These are phyloP conservation scores for Magnaporthiopsis rhizophila DNA, from an alignment of 2,329 filamentous ascomycete species.

Conservation along the genomic window DNA sequence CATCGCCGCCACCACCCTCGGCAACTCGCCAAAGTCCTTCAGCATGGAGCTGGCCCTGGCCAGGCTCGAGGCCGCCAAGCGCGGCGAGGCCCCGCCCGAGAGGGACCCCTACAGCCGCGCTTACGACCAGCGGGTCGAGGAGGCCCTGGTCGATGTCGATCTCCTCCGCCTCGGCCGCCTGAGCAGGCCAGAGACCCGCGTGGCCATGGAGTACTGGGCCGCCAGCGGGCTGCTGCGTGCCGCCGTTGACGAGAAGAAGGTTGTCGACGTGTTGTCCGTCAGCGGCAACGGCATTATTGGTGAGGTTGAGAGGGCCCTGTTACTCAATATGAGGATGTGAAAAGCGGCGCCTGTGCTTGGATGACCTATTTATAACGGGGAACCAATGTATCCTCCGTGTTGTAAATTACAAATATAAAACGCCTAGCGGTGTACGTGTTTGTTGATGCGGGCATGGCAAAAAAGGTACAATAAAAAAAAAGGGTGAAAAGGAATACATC, in stretches of 20 bases:
- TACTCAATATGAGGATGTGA: constrained; percentile 41
- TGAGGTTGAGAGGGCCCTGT: constrained; percentile 66
- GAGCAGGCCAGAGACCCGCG: constrained; percentile 64
- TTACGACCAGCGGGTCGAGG: constrained; percentile 51
- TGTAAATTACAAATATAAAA: not conserved
- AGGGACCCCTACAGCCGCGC: constrained; percentile 45
- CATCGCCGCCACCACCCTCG: constrained; percentile 64
- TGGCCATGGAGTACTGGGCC: constrained; percentile 89
- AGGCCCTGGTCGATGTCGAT: constrained; percentile 39
- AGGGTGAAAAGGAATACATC: too few species aligned
- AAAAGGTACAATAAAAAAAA: too few species aligned
- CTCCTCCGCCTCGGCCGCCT: constrained; percentile 58
- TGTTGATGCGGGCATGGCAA: too few species aligned
- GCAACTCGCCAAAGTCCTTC: constrained; percentile 57
- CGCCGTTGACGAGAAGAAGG: constrained; percentile 59
- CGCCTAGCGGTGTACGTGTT: too few species aligned
- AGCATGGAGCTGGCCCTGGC: constrained; percentile 62
- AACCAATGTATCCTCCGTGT: not conserved
- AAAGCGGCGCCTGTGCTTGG: not conserved
- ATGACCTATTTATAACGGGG: not conserved
- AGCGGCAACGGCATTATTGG: constrained; percentile 75
- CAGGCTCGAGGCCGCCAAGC: constrained; percentile 40
- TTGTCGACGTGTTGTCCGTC: constrained; percentile 78
- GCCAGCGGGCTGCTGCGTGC: constrained; percentile 71
- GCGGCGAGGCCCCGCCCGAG: constrained; percentile 23